Conservation (phyloP, 2,329 filamentous ascomycete genomes). For the Calycina marina region DNA sequence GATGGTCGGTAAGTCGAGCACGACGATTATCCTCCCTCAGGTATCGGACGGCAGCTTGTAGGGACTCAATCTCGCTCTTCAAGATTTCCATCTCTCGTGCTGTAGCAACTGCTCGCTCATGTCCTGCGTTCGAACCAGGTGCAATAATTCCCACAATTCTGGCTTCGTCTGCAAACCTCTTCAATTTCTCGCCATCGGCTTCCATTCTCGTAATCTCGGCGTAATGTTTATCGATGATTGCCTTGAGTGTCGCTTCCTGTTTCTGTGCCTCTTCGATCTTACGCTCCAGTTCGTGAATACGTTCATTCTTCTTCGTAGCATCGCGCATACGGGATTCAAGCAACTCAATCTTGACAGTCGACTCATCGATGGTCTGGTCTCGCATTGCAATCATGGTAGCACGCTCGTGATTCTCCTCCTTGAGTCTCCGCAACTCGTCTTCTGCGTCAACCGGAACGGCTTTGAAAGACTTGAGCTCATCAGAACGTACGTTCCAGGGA, state of each 20-base stretch:
- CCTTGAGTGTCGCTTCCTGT: conserved; percentile 37
- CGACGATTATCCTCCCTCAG: conserved; percentile 53
- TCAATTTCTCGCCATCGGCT: conserved; percentile 54
- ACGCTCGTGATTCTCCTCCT: conserved; percentile 66
- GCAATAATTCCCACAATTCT: conserved; percentile 35
- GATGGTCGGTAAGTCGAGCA: conserved; percentile 41
- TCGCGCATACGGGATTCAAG: conserved; percentile 79
- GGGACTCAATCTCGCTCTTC: conserved; percentile 48
- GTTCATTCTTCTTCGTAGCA: conserved; percentile 60
- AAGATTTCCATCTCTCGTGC: conserved; percentile 60
- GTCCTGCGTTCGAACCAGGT: conserved; percentile 38
- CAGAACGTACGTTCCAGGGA: conserved; percentile 73
- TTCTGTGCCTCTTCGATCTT: conserved; percentile 38
- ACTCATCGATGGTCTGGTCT: conserved; percentile 73
- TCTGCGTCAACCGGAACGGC: conserved; percentile 69
- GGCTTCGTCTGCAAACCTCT: conserved; percentile 51
- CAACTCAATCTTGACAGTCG: conserved; percentile 84
- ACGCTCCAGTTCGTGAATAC: conserved; percentile 49
- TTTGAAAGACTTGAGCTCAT: conserved; percentile 72
- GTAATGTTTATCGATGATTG: conserved; percentile 52
- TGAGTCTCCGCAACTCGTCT: conserved; percentile 67
- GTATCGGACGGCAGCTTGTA: conserved; percentile 52
- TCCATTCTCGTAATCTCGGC: conserved; percentile 51
- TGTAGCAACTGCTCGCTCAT: conserved; percentile 54
- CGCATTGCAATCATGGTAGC: conserved; percentile 56